phyloP scores from a whole-genome alignment of 2,329 filamentous ascomycete genomes.

The Stagonosporopsis cucurbitacearum region DNA sequence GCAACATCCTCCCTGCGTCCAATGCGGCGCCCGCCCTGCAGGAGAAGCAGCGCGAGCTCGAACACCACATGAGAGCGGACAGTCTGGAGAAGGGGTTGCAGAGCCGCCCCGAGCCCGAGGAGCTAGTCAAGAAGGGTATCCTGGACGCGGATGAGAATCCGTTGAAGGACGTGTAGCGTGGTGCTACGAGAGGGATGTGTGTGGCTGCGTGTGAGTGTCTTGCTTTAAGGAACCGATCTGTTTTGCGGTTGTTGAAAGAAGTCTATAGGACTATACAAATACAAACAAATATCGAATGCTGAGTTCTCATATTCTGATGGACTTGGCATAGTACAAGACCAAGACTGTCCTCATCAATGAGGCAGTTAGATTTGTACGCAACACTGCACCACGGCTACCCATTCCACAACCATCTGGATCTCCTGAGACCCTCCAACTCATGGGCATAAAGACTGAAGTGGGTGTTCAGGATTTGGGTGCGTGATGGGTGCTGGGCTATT shows the following conservation, averaged over 20 bases:
- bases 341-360: too few species aligned
- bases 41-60: constrained; percentile 82
- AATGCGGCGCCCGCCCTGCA: constrained; percentile 79
- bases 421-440: too few species aligned
- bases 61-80: constrained; percentile 87
- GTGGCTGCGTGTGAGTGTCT: background rate
- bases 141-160: constrained; percentile 58
- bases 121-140: constrained; percentile 80
- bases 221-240: background rate
- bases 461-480: too few species aligned
- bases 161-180: constrained; percentile 34
- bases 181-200: background rate
- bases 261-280: too few species aligned
- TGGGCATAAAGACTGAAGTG: too few species aligned
- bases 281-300: too few species aligned
- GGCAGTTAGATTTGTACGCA: too few species aligned
- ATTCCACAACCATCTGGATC: too few species aligned
- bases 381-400: too few species aligned
- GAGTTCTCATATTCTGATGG: too few species aligned
- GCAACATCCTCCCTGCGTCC: constrained; percentile 84
- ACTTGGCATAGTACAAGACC: too few species aligned
- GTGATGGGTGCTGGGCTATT: too few species aligned
- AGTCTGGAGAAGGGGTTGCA: constrained; percentile 86
- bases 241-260: background rate
- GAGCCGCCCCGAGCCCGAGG: constrained; percentile 75